Conservation (phyloP, 768 basidiomycete species). For the Pleurotus sapidus region DNA sequence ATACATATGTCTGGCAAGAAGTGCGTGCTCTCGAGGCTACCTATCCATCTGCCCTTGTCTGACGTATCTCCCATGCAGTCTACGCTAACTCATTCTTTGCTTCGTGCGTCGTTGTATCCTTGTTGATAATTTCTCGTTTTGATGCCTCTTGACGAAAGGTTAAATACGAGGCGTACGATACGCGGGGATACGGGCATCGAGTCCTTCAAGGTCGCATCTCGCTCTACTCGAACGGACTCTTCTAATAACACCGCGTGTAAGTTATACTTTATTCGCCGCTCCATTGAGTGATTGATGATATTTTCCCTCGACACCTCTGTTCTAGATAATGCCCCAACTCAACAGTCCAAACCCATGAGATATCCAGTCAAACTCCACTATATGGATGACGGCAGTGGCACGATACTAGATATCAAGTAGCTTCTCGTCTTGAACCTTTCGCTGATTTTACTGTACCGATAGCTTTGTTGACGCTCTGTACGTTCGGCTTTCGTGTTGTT, state of each 20-base stretch:
- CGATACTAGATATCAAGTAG: too few relatives aligned
- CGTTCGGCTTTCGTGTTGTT: too few relatives aligned
- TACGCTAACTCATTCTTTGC: slow-evolving; percentile 2
- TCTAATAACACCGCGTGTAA: neutral
- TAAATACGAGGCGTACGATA: neutral
- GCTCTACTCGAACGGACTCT: neutral
- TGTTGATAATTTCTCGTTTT: too few relatives aligned
- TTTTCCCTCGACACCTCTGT: too few relatives aligned
- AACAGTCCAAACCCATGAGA: too few relatives aligned
- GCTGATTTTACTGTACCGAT: too few relatives aligned
- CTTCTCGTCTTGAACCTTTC: too few relatives aligned
- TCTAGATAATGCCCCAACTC: too few relatives aligned
- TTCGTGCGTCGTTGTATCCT: neutral
- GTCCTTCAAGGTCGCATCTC: neutral
- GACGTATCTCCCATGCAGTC: neutral
- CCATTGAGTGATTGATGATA: neutral
- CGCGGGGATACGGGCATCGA: neutral
- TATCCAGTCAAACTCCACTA: too few relatives aligned
- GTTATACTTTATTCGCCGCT: neutral
- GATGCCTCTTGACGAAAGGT: neutral
- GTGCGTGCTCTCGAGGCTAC: neutral
- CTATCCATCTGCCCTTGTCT: too few relatives aligned
- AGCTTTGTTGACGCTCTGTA: too few relatives aligned
- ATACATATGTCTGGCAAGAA: neutral
- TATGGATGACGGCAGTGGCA: too few relatives aligned